Conservation (phyloP, 2,329 filamentous ascomycete species). For the Cadophora sp. region DNA sequence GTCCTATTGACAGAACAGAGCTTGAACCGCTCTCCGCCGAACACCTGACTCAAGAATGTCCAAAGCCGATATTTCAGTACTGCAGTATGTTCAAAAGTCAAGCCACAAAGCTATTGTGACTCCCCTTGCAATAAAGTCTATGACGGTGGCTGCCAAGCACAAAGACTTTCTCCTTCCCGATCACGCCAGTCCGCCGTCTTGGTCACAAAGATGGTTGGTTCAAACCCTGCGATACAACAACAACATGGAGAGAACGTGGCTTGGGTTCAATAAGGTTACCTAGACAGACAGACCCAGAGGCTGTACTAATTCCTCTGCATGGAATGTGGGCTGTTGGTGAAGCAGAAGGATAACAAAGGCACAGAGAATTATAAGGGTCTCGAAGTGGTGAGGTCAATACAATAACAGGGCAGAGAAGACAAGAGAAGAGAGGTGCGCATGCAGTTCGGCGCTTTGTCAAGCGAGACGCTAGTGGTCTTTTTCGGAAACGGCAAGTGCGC, state of each 20-base stretch:
- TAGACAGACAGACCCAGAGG: not conserved
- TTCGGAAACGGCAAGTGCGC: conserved; percentile 10
- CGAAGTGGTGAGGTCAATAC: conserved; percentile 14
- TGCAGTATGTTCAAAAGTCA: not conserved
- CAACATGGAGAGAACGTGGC: not conserved
- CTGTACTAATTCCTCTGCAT: not conserved
- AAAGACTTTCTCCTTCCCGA: not conserved
- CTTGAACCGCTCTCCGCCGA: not conserved
- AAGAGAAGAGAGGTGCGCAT: no score
- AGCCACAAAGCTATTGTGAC: conserved; percentile 9
- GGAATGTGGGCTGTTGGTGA: no score
- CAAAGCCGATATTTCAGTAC: not conserved
- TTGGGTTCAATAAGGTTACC: not conserved
- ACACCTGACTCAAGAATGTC: not conserved
- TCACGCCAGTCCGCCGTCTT: not conserved
- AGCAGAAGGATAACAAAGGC: no score
- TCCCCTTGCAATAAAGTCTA: not conserved
- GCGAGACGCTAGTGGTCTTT: not conserved
- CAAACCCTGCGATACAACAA: not conserved
- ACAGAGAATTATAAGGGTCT: no score
- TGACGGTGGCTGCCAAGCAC: not conserved
- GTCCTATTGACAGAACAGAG: no score
- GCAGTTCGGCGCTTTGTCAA: not conserved
- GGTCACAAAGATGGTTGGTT: not conserved
- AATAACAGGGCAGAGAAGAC: no score